Base-by-base conservation (phyloP, 2,329 filamentous ascomycete genomes). In the Clonostachys chloroleuca region DNA sequence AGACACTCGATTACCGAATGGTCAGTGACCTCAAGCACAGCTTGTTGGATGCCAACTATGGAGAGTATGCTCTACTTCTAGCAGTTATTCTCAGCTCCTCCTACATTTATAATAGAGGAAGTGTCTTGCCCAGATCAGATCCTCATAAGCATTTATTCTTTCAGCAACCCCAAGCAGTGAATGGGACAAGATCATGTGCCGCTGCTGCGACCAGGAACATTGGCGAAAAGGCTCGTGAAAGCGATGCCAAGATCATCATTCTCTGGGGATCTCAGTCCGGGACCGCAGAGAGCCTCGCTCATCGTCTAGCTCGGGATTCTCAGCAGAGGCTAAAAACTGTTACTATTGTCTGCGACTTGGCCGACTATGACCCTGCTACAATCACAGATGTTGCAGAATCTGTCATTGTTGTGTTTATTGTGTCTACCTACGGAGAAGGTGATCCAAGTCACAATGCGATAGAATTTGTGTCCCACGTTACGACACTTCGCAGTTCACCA, bases 391-490 rank as follows among this genome's bases (percentile, higher is more conserved):
- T 45, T 34, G 33, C 43, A 12, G 16, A 36, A 14, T 17, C 13
- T 20, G 34, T 14, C 30, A 17, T 45, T 34, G n/a, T 37, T 24
- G 20, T 45, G 12, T 24, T 39, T 18, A 18, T 45, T 35, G 79
- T 99, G 53, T 94, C 94, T 45, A 99, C 95, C 36, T 99, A 99
- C 60, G 94, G 94, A 55, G 94, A 99, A 76, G 94, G 94, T 52
- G 95, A 99, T 70, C 94, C 94, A 41, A 99, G 94, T 34, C 95
- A 99, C 63, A 99, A 99, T 63, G 94, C 95, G 7, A 94, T 97
- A 52, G 94, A 99, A 58, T 99, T 99, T 74, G 76, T 86, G 48
- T 72, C 81, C 55, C 97, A 97, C 70, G 88, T 87, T 56, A 37
- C 35, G 5, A 16, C 43, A 12, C 43, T 35, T 10, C 20, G 13